Evolutionary conservation across 208 protist genomes (phyloP).

Genomic region (Acanthamoeba royreba): DNA sequence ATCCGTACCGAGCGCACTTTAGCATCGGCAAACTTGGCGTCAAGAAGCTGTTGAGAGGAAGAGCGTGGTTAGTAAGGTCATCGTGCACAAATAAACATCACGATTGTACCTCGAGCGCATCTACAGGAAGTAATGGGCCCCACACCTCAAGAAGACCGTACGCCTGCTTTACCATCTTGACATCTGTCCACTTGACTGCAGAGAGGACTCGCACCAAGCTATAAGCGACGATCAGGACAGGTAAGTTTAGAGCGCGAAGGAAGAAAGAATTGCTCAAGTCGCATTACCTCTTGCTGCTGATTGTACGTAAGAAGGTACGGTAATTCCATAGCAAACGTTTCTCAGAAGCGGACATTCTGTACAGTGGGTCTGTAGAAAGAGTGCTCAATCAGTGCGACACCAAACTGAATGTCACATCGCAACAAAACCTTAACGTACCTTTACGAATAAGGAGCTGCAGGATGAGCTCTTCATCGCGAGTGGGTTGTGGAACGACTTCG

Average conservation of each 20-base stretch:
- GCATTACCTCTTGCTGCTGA: slow-evolving; percentile 34
- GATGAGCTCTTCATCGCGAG: slow-evolving; percentile 29
- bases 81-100: no score
- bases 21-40: slow-evolving; percentile 78
- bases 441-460: slow-evolving; percentile 47
- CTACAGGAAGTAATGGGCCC: slow-evolving; percentile 60
- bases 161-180: slow-evolving; percentile 47
- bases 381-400: background rate
- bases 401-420: no score
- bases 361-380: background rate
- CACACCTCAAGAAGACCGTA: slow-evolving; percentile 69
- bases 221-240: no score
- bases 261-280: no score
- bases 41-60: slow-evolving; percentile 65
- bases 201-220: slow-evolving; percentile 42
- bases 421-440: slow-evolving; percentile 37
- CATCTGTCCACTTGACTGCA: slow-evolving; percentile 56
- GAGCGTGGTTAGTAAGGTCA: no score
- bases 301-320: background rate
- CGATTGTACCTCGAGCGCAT: slow-evolving; percentile 79
- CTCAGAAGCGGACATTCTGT: background rate
- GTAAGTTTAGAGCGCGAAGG: no score
- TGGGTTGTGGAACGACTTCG: background rate
- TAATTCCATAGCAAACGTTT: slow-evolving; percentile 30
- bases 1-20: slow-evolving; percentile 61